Evolutionary conservation across 225 moss, liverwort and hornwort species (phyloP), one percentile per base, ranked within the genome.

Genomic region (Pseudoscleropodium purum): DNA sequence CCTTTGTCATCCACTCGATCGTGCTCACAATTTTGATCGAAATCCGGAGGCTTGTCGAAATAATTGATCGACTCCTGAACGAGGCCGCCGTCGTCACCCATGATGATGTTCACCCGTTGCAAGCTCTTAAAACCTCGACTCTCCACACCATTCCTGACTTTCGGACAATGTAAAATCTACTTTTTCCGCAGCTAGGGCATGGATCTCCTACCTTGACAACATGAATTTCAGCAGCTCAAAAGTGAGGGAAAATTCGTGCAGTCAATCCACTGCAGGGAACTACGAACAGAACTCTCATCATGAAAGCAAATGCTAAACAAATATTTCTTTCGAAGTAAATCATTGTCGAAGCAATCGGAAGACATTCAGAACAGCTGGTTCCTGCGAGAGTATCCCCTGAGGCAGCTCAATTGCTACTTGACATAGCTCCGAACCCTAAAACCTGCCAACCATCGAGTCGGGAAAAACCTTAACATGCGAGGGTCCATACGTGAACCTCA

Each of bases 351-450:
- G 62, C 70, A 68, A 66, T 61, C 69, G 36, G 31, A 77, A 76
- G 33, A 69, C 43, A 51, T 51, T 51, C 78, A 62, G 51, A 61
- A 84, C 87, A 90, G 90, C 87, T 90, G 65, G 68, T 76, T 67
- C 25, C 67, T 18, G 49, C 81, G 49, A 73, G 57, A 82, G 17
- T 81, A 73, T 60, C 81, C 27, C 79, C 43, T 8, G 33, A 82
- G 59, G 82, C 57, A 87, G 90, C 90, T 89, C 41, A 77, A 69
- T 34, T 65, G 37, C 87, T 72, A 65, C 87, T 86, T 47, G 65
- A 33, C 52, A 76, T 7, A 70, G 82, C 85, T 91, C 65, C 68
- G 45, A 89, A 73, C 76, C 91, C 89, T 87, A 87, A 89, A 84
- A 80, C 66, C 82, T 62, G 52, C 24, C 66, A 45, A 65, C 24